These are phyloP conservation scores for Ascochyta fabae DNA, from an alignment of 2,329 filamentous ascomycete genomes.

Conservation along the genomic window DNA sequence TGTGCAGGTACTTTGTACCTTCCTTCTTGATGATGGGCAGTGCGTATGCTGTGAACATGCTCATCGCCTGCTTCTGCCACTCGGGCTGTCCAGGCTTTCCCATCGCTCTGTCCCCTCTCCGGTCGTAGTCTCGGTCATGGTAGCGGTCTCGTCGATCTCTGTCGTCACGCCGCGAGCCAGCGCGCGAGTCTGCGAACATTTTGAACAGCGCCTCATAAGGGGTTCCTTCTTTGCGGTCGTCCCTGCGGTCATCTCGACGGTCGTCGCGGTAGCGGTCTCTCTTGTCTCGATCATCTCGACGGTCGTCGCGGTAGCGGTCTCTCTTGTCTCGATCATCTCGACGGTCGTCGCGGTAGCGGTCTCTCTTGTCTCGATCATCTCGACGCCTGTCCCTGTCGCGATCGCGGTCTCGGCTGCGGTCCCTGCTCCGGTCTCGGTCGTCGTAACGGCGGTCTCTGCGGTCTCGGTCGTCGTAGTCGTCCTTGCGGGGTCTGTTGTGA, in stretches of 20 bases:
- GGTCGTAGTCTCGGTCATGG: conserved; percentile 26
- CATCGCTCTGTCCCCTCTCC: conserved; percentile 17
- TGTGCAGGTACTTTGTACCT: conserved; percentile 39
- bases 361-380: conserved; percentile 23
- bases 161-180: conserved; percentile 25
- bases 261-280: conserved; percentile 16
- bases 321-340: conserved; percentile 19
- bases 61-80: conserved; percentile 42
- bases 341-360: conserved; percentile 14
- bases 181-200: conserved; percentile 17
- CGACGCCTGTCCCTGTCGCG: conserved; percentile 11
- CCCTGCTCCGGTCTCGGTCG: conserved; percentile 16
- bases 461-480: conserved; percentile 26
- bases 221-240: conserved; percentile 21
- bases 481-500: conserved; percentile 28
- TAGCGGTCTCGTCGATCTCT: conserved; percentile 23
- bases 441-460: conserved; percentile 19
- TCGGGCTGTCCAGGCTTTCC: conserved; percentile 27
- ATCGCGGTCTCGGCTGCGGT: conserved; percentile 12
- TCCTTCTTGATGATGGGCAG: conserved; percentile 44
- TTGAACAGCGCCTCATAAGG: conserved; percentile 16
- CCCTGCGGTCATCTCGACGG: conserved; percentile 16
- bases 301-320: conserved; percentile 15
- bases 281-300: conserved; percentile 18
- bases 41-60: conserved; percentile 43